Conservation (phyloP, 2,329 filamentous ascomycete species). For the Exophiala lecanii-corni region DNA sequence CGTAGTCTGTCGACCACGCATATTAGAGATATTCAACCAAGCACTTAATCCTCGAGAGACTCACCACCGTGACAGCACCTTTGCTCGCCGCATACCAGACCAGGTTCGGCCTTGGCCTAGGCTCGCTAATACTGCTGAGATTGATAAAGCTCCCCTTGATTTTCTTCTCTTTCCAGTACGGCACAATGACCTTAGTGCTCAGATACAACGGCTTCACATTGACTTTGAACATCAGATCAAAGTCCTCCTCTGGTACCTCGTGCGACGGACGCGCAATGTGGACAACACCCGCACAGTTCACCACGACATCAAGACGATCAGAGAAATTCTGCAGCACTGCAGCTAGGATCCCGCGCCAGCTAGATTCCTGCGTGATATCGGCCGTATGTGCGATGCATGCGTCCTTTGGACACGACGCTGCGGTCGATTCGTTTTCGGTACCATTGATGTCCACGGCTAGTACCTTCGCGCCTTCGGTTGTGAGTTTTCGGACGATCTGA, state of each 20-base stretch:
- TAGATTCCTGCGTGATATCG: slow-evolving; percentile 8
- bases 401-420: slow-evolving; percentile 1
- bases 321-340: slow-evolving; percentile 2
- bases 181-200: slow-evolving; percentile 22
- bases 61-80: neutral
- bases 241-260: slow-evolving; percentile 4
- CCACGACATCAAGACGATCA: slow-evolving; percentile 2
- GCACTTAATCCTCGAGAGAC: neutral
- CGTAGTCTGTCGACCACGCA: slow-evolving; percentile 2
- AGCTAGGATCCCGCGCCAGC: slow-evolving; percentile 8
- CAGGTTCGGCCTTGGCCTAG: slow-evolving; percentile 20
- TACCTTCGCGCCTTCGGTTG: slow-evolving; percentile 10
- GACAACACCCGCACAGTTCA: slow-evolving; percentile 2
- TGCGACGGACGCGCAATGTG: slow-evolving; percentile 2
- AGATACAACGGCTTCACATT: slow-evolving; percentile 25
- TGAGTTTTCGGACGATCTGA: slow-evolving; percentile 13
- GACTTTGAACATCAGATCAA: slow-evolving; percentile 22
- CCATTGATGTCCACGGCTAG: slow-evolving; percentile 13
- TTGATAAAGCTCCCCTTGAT: slow-evolving; percentile 18
- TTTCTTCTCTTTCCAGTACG: slow-evolving; percentile 20
- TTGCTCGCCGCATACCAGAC: slow-evolving; percentile 22
- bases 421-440: slow-evolving; percentile 6
- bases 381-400: slow-evolving; percentile 4
- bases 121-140: slow-evolving; percentile 20
- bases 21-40: neutral